Conservation (phyloP, 2,329 filamentous ascomycete genomes). For the Didymella arachidicola region DNA sequence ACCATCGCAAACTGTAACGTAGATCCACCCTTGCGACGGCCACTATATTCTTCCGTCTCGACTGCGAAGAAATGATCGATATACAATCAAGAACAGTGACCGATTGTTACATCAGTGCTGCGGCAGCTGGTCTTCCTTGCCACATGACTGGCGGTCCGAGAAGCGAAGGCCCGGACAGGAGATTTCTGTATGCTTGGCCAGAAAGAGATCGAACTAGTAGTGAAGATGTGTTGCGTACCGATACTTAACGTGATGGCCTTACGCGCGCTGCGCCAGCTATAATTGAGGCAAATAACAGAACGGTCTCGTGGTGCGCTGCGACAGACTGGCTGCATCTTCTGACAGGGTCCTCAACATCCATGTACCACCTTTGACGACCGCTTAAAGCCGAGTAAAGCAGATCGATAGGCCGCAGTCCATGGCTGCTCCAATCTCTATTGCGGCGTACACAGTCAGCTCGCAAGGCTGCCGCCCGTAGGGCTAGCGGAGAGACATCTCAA, state of each 20-base stretch:
- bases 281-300: constrained; percentile 17
- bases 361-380: constrained; percentile 33
- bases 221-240: constrained; percentile 29
- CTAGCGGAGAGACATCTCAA: constrained; percentile 36
- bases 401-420: constrained; percentile 10
- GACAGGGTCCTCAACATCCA: constrained; percentile 31
- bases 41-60: neutral
- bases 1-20: constrained; percentile 24
- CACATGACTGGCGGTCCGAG: neutral
- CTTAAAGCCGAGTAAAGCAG: constrained; percentile 20
- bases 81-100: neutral
- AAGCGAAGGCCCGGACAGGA: neutral
- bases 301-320: constrained; percentile 31
- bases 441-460: constrained; percentile 15
- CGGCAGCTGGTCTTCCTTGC: neutral
- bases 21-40: constrained; percentile 5
- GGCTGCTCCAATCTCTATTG: constrained; percentile 15
- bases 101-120: neutral
- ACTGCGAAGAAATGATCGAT: neutral
- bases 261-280: constrained; percentile 18
- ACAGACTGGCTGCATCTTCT: constrained; percentile 19
- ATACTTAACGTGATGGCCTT: constrained; percentile 29
- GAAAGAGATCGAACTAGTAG: constrained; percentile 21
- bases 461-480: constrained; percentile 28
- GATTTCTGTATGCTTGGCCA: neutral